Conservation (phyloP, 768 basidiomycete genomes). For the Gyrodon lividus region DNA sequence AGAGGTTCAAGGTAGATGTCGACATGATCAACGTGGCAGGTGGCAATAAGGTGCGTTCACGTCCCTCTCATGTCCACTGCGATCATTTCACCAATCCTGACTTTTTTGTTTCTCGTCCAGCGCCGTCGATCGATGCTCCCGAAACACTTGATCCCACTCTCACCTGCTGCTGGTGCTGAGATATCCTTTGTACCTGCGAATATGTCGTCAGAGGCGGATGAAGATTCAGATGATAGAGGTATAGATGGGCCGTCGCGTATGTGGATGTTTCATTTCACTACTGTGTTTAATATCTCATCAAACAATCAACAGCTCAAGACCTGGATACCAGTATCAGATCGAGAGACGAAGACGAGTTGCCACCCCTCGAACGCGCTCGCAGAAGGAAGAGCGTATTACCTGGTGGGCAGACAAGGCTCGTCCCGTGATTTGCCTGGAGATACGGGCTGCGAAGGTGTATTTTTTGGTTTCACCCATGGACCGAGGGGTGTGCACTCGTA, state of each 20-base stretch:
- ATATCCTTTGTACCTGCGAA: constrained; percentile 2
- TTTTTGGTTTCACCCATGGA: background rate
- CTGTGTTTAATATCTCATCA: constrained; percentile 9
- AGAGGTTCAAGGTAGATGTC: constrained; percentile 62
- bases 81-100: background rate
- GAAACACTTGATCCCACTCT: constrained; percentile 45
- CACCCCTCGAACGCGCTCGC: constrained; percentile 70
- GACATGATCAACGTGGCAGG: constrained; percentile 57
- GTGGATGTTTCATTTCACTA: constrained; percentile 7
- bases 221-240: constrained; percentile 31
- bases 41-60: constrained; percentile 53
- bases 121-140: constrained; percentile 76
- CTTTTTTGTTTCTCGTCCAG: constrained; percentile 34
- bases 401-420: constrained; percentile 29
- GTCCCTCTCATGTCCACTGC: background rate
- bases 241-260: constrained; percentile 22
- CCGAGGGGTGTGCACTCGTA: background rate
- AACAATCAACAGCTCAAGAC: constrained; percentile 20
- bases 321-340: constrained; percentile 22
- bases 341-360: constrained; percentile 55
- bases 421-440: constrained; percentile 7
- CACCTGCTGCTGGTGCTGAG: constrained; percentile 15
- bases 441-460: no score
- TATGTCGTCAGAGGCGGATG: constrained; percentile 27
- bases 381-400: constrained; percentile 43